phyloP scores from a whole-genome alignment of 1,284 basidiomycete genomes.

The Cystobasidium sp. region DNA sequence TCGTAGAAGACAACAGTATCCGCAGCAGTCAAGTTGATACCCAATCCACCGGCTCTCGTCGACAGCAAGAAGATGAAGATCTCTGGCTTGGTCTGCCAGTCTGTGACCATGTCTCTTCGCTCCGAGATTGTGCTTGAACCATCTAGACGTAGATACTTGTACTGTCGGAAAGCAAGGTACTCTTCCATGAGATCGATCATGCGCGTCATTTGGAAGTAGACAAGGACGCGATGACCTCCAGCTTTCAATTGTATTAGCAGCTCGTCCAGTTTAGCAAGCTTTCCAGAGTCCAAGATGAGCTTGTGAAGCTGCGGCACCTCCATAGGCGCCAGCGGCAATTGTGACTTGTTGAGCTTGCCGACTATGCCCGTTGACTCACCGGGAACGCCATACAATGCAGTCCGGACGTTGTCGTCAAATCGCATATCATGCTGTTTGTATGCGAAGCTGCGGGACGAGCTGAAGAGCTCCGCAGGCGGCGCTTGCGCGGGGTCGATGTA shows the following conservation, averaged over 20 bases:
- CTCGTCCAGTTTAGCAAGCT: slow-evolving; percentile 86
- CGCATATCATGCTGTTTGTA: slow-evolving; percentile 68
- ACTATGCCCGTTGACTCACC: slow-evolving; percentile 71
- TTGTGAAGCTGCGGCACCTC: slow-evolving; percentile 93
- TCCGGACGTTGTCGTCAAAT: slow-evolving; percentile 63
- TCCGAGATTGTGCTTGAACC: slow-evolving; percentile 95
- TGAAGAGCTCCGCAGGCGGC: slow-evolving; percentile 75
- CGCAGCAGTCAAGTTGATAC: slow-evolving; percentile 97
- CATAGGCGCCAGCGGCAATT: slow-evolving; percentile 83
- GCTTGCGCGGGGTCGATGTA: slow-evolving; percentile 81
- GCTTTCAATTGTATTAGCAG: slow-evolving; percentile 90
- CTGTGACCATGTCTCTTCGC: slow-evolving; percentile 97
- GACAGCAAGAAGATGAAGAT: slow-evolving; percentile 95
- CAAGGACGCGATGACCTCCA: slow-evolving; percentile 88
- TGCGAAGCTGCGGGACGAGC: slow-evolving; percentile 77
- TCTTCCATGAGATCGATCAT: slow-evolving; percentile 99
- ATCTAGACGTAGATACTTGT: slow-evolving; percentile 95
- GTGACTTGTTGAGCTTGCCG: slow-evolving; percentile 69
- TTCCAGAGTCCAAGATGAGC: slow-evolving; percentile 94
- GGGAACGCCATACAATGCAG: slow-evolving; percentile 82
- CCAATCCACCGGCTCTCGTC: slow-evolving; percentile 94
- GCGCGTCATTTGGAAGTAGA: slow-evolving; percentile 99
- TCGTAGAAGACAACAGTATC: slow-evolving; percentile 99
- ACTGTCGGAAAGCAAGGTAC: slow-evolving; percentile 95
- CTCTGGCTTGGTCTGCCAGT: slow-evolving; percentile 98